These are phyloP conservation scores for Penicillium paneum DNA, from an alignment of 2,329 filamentous ascomycete species.

Conservation along the genomic window DNA sequence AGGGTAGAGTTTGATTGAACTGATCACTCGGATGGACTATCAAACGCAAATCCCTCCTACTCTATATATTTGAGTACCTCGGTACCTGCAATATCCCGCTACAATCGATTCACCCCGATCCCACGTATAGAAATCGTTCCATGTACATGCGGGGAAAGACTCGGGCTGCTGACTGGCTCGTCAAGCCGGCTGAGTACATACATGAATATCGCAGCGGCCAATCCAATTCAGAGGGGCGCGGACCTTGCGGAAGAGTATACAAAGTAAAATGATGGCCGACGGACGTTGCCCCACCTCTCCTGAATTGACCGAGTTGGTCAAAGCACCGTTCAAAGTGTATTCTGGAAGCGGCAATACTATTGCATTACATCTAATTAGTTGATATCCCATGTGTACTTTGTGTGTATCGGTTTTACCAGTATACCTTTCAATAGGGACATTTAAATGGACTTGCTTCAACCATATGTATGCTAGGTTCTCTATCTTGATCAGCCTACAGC, in stretches of 20 bases:
- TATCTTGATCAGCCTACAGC: neutral
- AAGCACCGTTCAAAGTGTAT: slow-evolving; percentile 16
- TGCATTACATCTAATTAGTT: slow-evolving; percentile 1
- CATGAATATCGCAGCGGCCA: slow-evolving; percentile 4
- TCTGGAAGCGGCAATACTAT: slow-evolving; percentile 4
- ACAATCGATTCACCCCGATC: neutral
- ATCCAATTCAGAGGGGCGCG: slow-evolving; percentile 7
- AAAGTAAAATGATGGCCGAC: neutral
- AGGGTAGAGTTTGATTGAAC: neutral
- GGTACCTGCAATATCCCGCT: neutral
- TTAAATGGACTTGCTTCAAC: neutral
- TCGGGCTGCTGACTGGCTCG: slow-evolving; percentile 1
- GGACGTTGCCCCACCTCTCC: slow-evolving; percentile 21
- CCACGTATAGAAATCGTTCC: neutral
- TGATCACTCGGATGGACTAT: neutral
- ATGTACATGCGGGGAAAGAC: slow-evolving; percentile 2
- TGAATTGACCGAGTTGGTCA: slow-evolving; percentile 26
- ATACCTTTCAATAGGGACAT: neutral
- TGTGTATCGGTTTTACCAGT: neutral
- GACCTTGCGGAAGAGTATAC: slow-evolving; percentile 20
- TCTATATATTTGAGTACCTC: neutral
- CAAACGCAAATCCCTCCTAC: neutral
- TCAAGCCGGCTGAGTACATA: neutral
- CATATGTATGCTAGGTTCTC: neutral
- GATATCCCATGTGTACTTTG: neutral